Evolutionary conservation across 768 basidiomycete genomes (phyloP), one percentile per base, ranked within the genome.

Genomic region (Boletus rufocinnamomeus): DNA sequence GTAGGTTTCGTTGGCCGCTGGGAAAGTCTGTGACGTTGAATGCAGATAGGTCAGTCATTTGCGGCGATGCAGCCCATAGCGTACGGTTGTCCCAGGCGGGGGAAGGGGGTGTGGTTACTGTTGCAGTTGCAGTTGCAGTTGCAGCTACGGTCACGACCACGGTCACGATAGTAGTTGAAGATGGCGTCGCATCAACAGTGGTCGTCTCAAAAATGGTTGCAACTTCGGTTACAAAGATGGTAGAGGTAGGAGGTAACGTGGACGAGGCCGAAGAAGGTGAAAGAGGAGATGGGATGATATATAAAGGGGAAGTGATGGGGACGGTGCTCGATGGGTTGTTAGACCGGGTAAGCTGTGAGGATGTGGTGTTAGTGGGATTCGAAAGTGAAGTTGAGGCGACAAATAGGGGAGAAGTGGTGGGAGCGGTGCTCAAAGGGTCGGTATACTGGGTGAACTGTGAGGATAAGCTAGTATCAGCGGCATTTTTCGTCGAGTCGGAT

Each of bases 1-100:
- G 74, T 57, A 89, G 69, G 69, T 89, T 90, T 32, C 75, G 62
- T 60, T 76, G 63, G 0, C 84, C 85, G 47, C 77, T 79, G 0
- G 84, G 75, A 66, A 86, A 87, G 52, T 77, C 66, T 13, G 82
- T 77, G 59, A 89, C 69, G 49, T 82, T 82, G 79, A 89, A 90
- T 3, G 82, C 63, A 37, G 76, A 71, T 28, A 91, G 77, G 67
- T 89, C 81, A 0, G 80, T 78, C 76, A 89, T 82, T 23, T 77
- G 72, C 0, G 75, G 60, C 1, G 87, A 84, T 6, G 76, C 72
- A 1, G 73, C 53, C 89, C 88, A 90, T n/a, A 70, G 59, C 3
- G 69, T 68, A 21, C 59, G 60, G 41, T 54, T 47, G 8, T 32
- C 41, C 69, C 64, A 70, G 25, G 52, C 35, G 23, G 61, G 35